Conservation (phyloP, 768 basidiomycete species). For the Plicaturopsis crispa region DNA sequence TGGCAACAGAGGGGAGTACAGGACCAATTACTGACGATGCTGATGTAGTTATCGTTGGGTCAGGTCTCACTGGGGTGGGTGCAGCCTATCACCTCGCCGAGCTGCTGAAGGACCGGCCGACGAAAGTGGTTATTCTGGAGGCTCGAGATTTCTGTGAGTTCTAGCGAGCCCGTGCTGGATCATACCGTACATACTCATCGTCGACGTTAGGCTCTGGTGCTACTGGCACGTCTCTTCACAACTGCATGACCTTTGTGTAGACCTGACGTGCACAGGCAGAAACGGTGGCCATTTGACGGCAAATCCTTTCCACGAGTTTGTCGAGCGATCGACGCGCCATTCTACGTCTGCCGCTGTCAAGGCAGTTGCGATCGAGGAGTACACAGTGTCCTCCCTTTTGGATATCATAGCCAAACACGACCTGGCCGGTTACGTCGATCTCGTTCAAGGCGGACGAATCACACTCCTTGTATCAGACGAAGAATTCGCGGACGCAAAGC, state of each 20-base stretch:
- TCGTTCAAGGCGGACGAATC: conserved; percentile 51
- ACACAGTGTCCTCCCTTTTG: conserved; percentile 43
- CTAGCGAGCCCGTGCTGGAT: conserved; percentile 9
- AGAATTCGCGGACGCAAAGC: conserved; percentile 28
- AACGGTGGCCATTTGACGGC: conserved; percentile 76
- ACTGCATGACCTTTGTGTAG: not conserved
- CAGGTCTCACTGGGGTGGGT: conserved; percentile 72
- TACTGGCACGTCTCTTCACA: conserved; percentile 43
- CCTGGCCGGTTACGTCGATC: conserved; percentile 46
- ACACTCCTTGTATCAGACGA: conserved; percentile 38
- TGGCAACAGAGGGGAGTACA: conserved; percentile 58
- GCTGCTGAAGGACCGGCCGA: conserved; percentile 11
- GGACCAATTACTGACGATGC: conserved; percentile 50
- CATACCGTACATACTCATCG: not conserved
- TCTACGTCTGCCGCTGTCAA: conserved; percentile 50
- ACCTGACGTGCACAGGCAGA: conserved; percentile 55
- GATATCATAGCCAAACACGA: conserved; percentile 36
- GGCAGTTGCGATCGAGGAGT: conserved; percentile 46
- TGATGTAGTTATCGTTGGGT: conserved; percentile 74
- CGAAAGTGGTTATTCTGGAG: conserved; percentile 64
- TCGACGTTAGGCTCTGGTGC: conserved; percentile 55
- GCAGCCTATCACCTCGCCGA: conserved; percentile 66
- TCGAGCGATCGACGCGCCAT: conserved; percentile 24
- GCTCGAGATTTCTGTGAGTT: conserved; percentile 80
- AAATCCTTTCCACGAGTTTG: conserved; percentile 38